Evolutionary conservation across 2,329 filamentous ascomycete genomes (phyloP).

Genomic region (Hymenoscyphus repandus): DNA sequence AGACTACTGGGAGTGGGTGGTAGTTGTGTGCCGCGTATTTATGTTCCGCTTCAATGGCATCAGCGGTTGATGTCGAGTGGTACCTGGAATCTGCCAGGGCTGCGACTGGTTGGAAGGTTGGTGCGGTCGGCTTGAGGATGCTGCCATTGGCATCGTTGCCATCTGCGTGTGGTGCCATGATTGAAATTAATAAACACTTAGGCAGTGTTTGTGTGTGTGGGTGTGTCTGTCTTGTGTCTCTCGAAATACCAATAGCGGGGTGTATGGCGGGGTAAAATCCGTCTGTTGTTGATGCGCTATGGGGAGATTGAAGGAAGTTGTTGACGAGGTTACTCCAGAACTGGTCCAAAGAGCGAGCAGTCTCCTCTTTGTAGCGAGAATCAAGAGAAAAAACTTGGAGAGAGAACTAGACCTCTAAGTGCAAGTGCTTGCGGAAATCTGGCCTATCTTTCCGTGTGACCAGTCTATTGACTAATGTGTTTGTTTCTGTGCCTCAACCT

Average conservation of each 20-base stretch:
- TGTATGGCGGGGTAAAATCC: not conserved
- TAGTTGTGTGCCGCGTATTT: constrained; percentile 96
- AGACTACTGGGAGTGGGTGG: constrained; percentile 92
- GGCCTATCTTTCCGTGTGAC: constrained; percentile 17
- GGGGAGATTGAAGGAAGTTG: not conserved
- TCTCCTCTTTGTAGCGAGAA: not conserved
- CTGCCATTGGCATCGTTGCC: constrained; percentile 33
- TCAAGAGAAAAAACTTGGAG: not conserved
- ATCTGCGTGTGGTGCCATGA: constrained; percentile 57
- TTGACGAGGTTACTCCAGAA: no score
- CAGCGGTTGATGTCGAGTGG: constrained; percentile 73
- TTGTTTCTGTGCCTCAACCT: constrained; percentile 8
- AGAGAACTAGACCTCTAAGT: constrained; percentile 19
- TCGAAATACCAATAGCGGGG: not conserved
- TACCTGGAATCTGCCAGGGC: constrained; percentile 36
- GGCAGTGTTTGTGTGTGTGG: not conserved
- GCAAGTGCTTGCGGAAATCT: constrained; percentile 15
- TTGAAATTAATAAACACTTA: constrained; percentile 10
- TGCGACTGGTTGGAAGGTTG: constrained; percentile 28
- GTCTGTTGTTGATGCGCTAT: not conserved
- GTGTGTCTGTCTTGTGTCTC: no score
- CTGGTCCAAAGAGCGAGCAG: no score
- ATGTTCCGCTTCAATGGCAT: constrained; percentile 76
- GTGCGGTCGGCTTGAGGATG: constrained; percentile 30
- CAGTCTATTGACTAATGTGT: constrained; percentile 8